Percentiles rank a stretch among this genome's conserved stretches.
These are phyloP conservation scores for Arxiozyma heterogenica DNA, from an alignment of 1,139 yeast genomes.

Conservation along the genomic window DNA sequence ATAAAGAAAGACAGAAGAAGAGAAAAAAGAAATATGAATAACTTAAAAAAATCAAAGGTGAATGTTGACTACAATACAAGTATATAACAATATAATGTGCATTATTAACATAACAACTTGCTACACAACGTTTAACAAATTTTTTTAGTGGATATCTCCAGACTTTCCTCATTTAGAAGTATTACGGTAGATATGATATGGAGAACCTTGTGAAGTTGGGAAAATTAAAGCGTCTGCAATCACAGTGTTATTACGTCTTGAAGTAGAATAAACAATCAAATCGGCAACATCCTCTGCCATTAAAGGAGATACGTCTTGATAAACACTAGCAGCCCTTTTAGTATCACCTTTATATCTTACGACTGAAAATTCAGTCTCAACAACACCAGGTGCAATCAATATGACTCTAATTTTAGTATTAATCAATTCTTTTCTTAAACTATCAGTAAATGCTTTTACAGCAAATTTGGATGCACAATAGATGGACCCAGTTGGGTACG, in stretches of 20 bases:
- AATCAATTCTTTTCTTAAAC: slow-evolving; percentile 70
- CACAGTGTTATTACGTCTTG: slow-evolving; percentile 67
- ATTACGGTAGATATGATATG: slow-evolving; percentile 37
- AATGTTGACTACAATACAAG: neutral
- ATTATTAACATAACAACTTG: neutral
- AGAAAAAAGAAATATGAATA: neutral
- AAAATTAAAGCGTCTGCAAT: slow-evolving; percentile 71
- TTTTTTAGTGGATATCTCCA: neutral
- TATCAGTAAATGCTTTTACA: slow-evolving; percentile 63
- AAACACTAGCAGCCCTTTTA: slow-evolving; percentile 60
- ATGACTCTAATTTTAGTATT: slow-evolving; percentile 67
- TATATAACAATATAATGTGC: neutral
- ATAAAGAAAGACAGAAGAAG: too few species aligned
- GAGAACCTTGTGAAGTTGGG: slow-evolving; percentile 72
- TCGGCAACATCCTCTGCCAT: slow-evolving; percentile 77
- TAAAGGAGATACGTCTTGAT: slow-evolving; percentile 64
- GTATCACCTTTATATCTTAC: slow-evolving; percentile 70
- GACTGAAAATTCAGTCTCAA: slow-evolving; percentile 76
- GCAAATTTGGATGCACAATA: slow-evolving; percentile 89
- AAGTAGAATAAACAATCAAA: slow-evolving; percentile 57
- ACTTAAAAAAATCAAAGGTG: too few species aligned
- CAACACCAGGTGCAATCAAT: slow-evolving; percentile 83
- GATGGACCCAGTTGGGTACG: slow-evolving; percentile 78
- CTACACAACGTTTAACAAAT: too few species aligned
- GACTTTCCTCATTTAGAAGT: neutral